Conservation (phyloP, 2,329 filamentous ascomycete genomes). For the Aspergillus fumigatus region DNA sequence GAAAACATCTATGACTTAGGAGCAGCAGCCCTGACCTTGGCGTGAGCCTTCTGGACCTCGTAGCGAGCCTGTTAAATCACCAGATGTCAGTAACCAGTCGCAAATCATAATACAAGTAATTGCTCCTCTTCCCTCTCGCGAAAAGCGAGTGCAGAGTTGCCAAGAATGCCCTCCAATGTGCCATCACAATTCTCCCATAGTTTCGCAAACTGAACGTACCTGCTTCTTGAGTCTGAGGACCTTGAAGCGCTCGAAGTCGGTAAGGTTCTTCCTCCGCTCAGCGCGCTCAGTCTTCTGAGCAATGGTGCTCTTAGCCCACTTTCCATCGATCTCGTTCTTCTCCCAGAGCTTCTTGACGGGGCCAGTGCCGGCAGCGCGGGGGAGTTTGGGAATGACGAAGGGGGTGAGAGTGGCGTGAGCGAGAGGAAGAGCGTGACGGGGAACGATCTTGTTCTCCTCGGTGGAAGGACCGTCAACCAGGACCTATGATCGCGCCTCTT, state of each 20-base stretch:
- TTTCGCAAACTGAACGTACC: constrained; percentile 50
- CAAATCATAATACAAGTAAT: neutral
- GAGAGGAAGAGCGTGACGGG: constrained; percentile 82
- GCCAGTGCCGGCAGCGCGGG: constrained; percentile 77
- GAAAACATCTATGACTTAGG: constrained; percentile 54
- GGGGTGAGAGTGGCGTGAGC: constrained; percentile 82
- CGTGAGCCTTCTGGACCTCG: constrained; percentile 93
- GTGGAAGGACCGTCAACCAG: constrained; percentile 91
- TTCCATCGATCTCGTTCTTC: constrained; percentile 82
- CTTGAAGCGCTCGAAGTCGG: constrained; percentile 99
- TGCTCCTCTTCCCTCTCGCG: neutral
- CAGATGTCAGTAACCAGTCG: constrained; percentile 13
- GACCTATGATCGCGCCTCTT: constrained; percentile 55
- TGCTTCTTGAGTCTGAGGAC: constrained; percentile 99
- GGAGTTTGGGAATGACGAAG: constrained; percentile 79
- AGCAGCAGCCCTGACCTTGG: constrained; percentile 81
- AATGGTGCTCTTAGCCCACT: constrained; percentile 89
- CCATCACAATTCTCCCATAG: neutral
- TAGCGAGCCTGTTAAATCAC: constrained; percentile 62
- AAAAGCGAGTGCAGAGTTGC: neutral
- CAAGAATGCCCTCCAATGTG: neutral
- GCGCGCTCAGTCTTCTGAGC: constrained; percentile 87
- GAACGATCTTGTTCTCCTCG: constrained; percentile 71
- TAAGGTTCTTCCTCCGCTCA: constrained; percentile 82
- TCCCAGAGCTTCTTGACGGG: constrained; percentile 86